These are phyloP conservation scores for Austroboletus novae-zelandiae DNA, from an alignment of 1,284 basidiomycete species.

Conservation along the genomic window DNA sequence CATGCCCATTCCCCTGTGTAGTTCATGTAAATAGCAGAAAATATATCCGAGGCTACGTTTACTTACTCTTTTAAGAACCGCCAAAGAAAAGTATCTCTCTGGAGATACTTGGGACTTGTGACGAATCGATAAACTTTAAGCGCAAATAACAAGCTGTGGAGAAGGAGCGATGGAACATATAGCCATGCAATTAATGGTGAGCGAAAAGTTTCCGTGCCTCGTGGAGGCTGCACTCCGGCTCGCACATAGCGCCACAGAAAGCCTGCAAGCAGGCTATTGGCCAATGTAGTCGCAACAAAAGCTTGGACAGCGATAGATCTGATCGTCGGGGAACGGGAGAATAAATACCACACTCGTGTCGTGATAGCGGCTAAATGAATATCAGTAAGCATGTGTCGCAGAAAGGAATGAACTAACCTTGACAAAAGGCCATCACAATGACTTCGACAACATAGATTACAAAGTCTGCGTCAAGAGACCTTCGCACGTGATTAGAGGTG, in stretches of 20 bases:
- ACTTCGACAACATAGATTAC: conserved; percentile 1
- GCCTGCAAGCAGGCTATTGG: neutral
- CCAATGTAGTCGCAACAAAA: neutral
- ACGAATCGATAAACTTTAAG: conserved; percentile 25
- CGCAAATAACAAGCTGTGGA: conserved; percentile 21
- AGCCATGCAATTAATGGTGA: conserved; percentile 6
- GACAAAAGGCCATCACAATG: conserved; percentile 7
- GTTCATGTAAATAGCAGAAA: neutral
- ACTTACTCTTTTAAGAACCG: conserved; percentile 18
- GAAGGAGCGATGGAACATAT: conserved; percentile 13
- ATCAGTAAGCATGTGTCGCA: neutral
- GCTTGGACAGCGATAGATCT: conserved; percentile 7
- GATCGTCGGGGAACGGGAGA: conserved; percentile 6
- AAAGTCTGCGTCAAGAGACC: neutral
- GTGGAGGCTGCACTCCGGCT: neutral
- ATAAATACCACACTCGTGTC: conserved; percentile 25
- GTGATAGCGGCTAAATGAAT: conserved; percentile 13
- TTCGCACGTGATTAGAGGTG: conserved; percentile 5
- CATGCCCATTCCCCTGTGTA: conserved; percentile 20
- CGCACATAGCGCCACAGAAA: neutral
- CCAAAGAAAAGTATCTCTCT: conserved; percentile 17
- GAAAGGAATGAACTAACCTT: conserved; percentile 4
- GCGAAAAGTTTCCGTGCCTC: neutral
- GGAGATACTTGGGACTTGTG: conserved; percentile 12
- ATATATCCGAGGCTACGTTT: neutral